Conservation (phyloP, 164 flowering plant species). For the Annona cherimola region DNA sequence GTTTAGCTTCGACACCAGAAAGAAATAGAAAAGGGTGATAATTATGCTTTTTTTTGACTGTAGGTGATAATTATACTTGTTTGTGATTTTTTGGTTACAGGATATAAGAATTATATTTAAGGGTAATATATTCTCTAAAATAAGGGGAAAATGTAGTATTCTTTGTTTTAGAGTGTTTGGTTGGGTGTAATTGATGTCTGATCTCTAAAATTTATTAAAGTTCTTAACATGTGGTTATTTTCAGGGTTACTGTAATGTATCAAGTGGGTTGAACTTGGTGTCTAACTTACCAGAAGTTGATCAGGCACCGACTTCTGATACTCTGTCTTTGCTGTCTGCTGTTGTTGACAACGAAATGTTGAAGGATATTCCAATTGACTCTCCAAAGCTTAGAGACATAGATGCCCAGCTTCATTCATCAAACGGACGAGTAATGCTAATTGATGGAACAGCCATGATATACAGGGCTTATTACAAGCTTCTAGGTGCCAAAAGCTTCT, state of each 20-base stretch:
- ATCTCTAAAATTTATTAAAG: neutral
- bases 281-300: slow-evolving; percentile 12
- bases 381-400: slow-evolving; percentile 18
- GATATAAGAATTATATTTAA: no score
- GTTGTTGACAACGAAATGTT: slow-evolving; percentile 17
- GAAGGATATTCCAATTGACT: slow-evolving; percentile 16
- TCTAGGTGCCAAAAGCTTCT: slow-evolving; percentile 40
- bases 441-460: slow-evolving; percentile 86
- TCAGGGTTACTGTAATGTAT: slow-evolving; percentile 33
- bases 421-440: slow-evolving; percentile 77
- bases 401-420: slow-evolving; percentile 26
- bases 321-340: slow-evolving; percentile 15
- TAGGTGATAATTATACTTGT: no score
- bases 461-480: slow-evolving; percentile 88
- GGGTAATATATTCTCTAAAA: no score
- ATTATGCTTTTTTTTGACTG: no score
- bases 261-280: slow-evolving; percentile 18
- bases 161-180: no score
- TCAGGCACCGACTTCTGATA: slow-evolving; percentile 19
- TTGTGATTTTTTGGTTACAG: no score
- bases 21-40: no score
- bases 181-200: no score
- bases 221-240: neutral
- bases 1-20: no score
- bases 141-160: no score